These are phyloP conservation scores for Eucalyptus erythrocorys DNA, from an alignment of 345 rosid species.

Conservation along the genomic window DNA sequence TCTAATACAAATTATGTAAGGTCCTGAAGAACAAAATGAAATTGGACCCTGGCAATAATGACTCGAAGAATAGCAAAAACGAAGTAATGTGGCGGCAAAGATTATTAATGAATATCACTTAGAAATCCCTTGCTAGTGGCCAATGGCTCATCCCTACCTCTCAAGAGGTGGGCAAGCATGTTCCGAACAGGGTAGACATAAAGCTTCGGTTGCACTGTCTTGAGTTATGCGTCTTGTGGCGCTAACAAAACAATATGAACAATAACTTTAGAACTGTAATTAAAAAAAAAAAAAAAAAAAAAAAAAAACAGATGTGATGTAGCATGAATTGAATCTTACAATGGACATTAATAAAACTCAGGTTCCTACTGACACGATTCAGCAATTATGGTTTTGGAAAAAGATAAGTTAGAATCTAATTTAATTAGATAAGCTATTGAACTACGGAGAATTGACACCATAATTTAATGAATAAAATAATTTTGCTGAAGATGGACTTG, in stretches of 20 bases:
- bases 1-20: neutral
- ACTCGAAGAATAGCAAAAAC: neutral
- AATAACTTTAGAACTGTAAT: neutral
- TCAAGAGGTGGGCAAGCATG: constrained; percentile 45
- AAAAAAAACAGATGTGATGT: neutral
- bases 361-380: neutral
- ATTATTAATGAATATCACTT: neutral
- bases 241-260: constrained; percentile 21
- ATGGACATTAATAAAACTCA: neutral
- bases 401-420: neutral
- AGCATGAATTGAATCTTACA: neutral
- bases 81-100: neutral
- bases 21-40: neutral
- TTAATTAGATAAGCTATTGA: neutral
- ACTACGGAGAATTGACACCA: neutral
- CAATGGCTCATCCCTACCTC: constrained; percentile 14
- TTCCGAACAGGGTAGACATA: constrained; percentile 22
- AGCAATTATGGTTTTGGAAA: neutral
- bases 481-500: neutral
- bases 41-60: neutral
- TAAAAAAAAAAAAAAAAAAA: too few species aligned
- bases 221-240: constrained; percentile 20
- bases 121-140: neutral
- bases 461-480: neutral
- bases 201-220: constrained; percentile 22